Base-by-base conservation (phyloP, 1,284 basidiomycete species). In the Leccinum fallax region DNA sequence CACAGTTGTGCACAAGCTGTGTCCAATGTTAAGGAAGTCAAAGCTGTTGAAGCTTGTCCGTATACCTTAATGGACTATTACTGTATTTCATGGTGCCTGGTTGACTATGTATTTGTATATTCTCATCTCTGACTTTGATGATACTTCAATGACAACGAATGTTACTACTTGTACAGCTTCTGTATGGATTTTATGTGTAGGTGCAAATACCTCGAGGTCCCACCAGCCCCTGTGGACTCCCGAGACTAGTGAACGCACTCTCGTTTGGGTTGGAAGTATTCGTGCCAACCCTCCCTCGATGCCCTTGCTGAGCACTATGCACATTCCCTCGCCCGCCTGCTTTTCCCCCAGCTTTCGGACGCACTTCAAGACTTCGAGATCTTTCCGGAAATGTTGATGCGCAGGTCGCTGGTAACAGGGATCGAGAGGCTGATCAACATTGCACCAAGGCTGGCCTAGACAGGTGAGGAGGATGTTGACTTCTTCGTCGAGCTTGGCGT, bases 401-500 rank as follows among this genome's bases (percentile, higher is more conserved):
- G 85, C 1, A 95, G 34, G 65, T 66, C 84, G 88, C 77, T 95
- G 86, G 63, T 89, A 81, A 13, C 95, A 86, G 1, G 90, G 82
- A 74, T 97, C 94, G 5, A 76, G 80, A 0, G 92, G 92, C 69
- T 92, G 90, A 73, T 98, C 98, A 54, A 95, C 86, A 73, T 98
- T 98, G 61, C 83, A 84, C 93, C 94, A 97, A 28, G 26, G 26
- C 64, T 90, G 85, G 8, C 88, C 91, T 9, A 98, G 85, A 66
- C 92, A 90, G 0, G 94, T 96, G 13, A 88, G 0, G 92, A 94
- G 58, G 88, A 26, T 95, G 79, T 97, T 96, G 68, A 97, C 94
- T 72, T 95, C 87, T 67, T 97, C 93, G 74, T 98, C 96, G 53
- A 97, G 83, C 5, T 79, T 74, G 5, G 92, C 91, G 63, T 96